Percentiles rank a stretch among this genome's conserved stretches.
Evolutionary conservation across 768 basidiomycete genomes (phyloP).

Genomic region (Sporobolomyces phaffii): DNA sequence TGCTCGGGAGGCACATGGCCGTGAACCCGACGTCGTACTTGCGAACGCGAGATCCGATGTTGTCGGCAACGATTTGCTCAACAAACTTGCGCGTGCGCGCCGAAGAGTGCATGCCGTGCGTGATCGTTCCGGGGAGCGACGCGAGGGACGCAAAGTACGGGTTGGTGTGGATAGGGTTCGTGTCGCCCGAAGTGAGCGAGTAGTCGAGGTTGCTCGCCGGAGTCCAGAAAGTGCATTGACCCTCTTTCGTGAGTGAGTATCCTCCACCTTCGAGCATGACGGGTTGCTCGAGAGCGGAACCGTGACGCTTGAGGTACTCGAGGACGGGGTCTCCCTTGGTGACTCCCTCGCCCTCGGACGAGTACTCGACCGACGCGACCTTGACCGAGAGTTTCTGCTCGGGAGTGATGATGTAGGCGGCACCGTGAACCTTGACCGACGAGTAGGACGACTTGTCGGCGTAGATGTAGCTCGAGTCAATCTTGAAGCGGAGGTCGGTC

Average conservation of each 20-base stretch:
- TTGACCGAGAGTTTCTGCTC: constrained; percentile 52
- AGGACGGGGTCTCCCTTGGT: constrained; percentile 86
- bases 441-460: constrained; percentile 81
- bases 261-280: constrained; percentile 76
- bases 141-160: constrained; percentile 96
- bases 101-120: constrained; percentile 94
- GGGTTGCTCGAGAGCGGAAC: constrained; percentile 66
- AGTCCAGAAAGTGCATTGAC: constrained; percentile 64
- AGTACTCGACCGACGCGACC: constrained; percentile 41
- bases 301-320: constrained; percentile 87
- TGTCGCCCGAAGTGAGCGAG: constrained; percentile 91
- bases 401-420: constrained; percentile 56
- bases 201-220: constrained; percentile 93
- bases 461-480: constrained; percentile 78
- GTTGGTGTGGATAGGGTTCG: constrained; percentile 97
- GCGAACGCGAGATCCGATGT: constrained; percentile 81
- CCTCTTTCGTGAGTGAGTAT: constrained; percentile 67
- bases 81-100: constrained; percentile 88
- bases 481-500: constrained; percentile 79
- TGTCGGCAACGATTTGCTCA: constrained; percentile 89
- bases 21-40: constrained; percentile 91
- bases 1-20: constrained; percentile 91
- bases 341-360: constrained; percentile 39
- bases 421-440: constrained; percentile 72
- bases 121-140: constrained; percentile 88